Conservation (phyloP, 805 yeast genomes). For the Metschnikowia picachoensis region DNA sequence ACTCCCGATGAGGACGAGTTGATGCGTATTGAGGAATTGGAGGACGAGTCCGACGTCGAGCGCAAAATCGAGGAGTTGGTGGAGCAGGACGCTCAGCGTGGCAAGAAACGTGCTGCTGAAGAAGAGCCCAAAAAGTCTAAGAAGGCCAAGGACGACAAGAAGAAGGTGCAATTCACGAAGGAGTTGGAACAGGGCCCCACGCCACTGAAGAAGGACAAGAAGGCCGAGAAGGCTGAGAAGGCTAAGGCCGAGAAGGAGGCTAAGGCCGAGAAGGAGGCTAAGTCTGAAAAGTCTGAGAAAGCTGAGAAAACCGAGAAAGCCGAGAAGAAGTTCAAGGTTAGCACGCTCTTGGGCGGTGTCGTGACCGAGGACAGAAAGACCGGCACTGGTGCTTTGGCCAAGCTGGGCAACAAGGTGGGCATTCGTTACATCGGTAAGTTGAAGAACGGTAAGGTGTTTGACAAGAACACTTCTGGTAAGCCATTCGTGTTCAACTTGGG, state of each 20-base stretch:
- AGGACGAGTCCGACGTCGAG: slow-evolving; percentile 66
- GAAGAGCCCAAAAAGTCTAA: slow-evolving; percentile 39
- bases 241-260: too few species aligned
- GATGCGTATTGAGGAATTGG: slow-evolving; percentile 57
- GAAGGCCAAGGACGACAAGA: slow-evolving; percentile 50
- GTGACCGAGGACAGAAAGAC: slow-evolving; percentile 85
- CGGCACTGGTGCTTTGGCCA: slow-evolving; percentile 87
- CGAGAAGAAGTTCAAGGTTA: slow-evolving; percentile 57
- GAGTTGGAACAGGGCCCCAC: slow-evolving; percentile 95
- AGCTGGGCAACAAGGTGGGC: slow-evolving; percentile 86
- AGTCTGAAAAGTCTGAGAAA: slow-evolving; percentile 15
- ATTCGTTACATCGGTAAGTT: slow-evolving; percentile 97
- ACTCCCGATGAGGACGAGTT: slow-evolving; percentile 77
- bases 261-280: slow-evolving; percentile 21
- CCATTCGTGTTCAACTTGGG: slow-evolving; percentile 91
- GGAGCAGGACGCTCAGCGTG: slow-evolving; percentile 45
- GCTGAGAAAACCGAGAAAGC: slow-evolving; percentile 9
- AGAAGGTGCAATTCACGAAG: slow-evolving; percentile 78
- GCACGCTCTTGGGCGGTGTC: slow-evolving; percentile 89
- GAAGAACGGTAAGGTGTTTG: slow-evolving; percentile 93
- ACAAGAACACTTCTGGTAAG: slow-evolving; percentile 94
- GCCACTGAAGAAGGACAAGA: slow-evolving; percentile 33
- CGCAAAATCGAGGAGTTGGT: slow-evolving; percentile 70
- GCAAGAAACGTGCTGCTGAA: slow-evolving; percentile 35
- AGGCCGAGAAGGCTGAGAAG: slow-evolving; percentile 18